These are phyloP conservation scores for Nitzschia palea DNA, from an alignment of 108 stramenopile species.

Conservation along the genomic window DNA sequence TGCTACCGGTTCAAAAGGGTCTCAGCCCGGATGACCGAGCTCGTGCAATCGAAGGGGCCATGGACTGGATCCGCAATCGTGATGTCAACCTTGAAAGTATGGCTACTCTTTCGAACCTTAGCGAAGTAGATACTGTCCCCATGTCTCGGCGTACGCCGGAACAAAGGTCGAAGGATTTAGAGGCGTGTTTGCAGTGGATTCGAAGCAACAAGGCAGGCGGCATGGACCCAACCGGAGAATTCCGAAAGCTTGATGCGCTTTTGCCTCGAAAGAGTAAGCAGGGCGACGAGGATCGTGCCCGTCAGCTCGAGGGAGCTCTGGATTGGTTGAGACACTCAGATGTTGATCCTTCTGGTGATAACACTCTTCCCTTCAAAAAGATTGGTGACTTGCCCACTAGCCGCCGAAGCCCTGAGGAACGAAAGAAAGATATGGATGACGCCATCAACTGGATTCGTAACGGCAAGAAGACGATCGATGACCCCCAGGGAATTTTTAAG, in stretches of 20 bases:
- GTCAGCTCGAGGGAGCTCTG: conserved; percentile 16
- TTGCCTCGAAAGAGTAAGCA: conserved; percentile 9
- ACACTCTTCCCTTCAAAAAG: conserved; percentile 1
- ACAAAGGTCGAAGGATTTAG: conserved; percentile 35
- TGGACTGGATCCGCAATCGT: conserved; percentile 35
- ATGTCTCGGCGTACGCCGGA: conserved; percentile 5
- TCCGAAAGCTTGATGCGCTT: conserved; percentile 18
- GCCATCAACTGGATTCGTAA: conserved; percentile 37
- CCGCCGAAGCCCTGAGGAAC: conserved; percentile 18
- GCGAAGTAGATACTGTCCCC: conserved; percentile 8
- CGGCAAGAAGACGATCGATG: conserved; percentile 19
- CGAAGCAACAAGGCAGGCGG: conserved; percentile 10
- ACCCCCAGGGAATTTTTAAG: conserved; percentile 12
- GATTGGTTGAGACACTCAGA: conserved; percentile 28
- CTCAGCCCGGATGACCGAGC: conserved; percentile 20
- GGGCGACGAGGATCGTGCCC: conserved; percentile 17
- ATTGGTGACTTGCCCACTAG: not conserved
- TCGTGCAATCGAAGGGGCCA: conserved; percentile 22
- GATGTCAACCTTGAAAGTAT: not conserved
- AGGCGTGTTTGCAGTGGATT: conserved; percentile 7
- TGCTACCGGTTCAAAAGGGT: conserved; percentile 8
- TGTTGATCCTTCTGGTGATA: conserved; percentile 7
- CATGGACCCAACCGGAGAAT: conserved; percentile 14
- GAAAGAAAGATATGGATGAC: conserved; percentile 28
- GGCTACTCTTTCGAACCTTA: not conserved